Evolutionary conservation across 139 green algal species (phyloP).

Genomic region (Coccomyxa sp.): DNA sequence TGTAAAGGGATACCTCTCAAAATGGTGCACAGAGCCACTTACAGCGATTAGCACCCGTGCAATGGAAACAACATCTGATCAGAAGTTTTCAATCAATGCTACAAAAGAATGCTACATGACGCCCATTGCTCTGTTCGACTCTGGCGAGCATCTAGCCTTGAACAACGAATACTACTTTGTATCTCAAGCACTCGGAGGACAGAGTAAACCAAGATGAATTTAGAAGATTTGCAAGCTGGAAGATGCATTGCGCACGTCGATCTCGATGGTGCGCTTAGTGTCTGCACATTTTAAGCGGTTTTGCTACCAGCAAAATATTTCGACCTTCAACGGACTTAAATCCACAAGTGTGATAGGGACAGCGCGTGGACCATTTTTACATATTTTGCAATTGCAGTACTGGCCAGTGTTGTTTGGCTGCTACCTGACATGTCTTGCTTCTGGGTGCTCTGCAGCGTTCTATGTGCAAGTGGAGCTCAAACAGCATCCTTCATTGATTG

Average conservation of each 20-base stretch:
- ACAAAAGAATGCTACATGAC: no score
- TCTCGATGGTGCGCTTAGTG: conserved; percentile 19
- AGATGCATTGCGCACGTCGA: conserved; percentile 37
- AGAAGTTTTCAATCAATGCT: no score
- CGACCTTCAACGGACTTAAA: no score
- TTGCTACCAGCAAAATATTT: no score
- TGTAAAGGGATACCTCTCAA: no score
- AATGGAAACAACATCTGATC: no score
- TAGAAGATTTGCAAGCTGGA: background rate
- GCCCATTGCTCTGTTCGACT: no score
- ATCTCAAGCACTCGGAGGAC: conserved; percentile 2
- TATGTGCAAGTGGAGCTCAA: conserved; percentile 14
- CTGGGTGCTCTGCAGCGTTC: conserved; percentile 14
- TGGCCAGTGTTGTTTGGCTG: background rate
- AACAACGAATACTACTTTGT: background rate
- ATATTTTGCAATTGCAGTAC: no score
- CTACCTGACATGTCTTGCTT: background rate
- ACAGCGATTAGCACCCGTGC: no score
- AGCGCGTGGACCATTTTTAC: no score
- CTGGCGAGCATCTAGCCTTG: background rate
- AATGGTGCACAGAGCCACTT: no score
- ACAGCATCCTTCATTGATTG: background rate
- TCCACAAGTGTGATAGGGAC: no score
- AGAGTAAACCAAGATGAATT: conserved; percentile 9
- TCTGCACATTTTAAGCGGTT: background rate